Evolutionary conservation across 371 early-diverging fungal species (phyloP), one percentile per base, ranked within the genome.

Genomic region (Lichtheimia ornata): DNA sequence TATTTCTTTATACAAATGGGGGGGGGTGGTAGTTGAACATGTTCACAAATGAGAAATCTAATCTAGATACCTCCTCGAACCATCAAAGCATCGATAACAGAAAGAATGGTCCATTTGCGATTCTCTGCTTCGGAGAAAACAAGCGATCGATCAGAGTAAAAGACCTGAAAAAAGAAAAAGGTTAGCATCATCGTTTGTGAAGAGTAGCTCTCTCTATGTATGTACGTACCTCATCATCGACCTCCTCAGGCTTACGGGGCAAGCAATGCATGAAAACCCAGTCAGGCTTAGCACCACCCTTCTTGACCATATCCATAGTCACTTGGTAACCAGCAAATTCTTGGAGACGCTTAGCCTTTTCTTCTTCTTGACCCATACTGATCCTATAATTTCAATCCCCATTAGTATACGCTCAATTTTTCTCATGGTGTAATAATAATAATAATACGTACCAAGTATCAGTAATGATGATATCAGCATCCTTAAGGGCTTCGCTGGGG

Each of bases 61-160:
- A 22, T 53, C 59, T 73, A 79, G 50, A 83, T 73, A 25, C 81
- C 76, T 51, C 84, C 85, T 51, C 84, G 79, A 44, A 85, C 84
- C 45, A 93, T 62, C 53, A 92, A 76, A 13, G 88, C 81, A 54
- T 91, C 79, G 59, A 95, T 86, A 20, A 94, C 91, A 7, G 97
- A 88, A 72, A 97, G 73, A 56, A 95, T 95, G 9, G 98, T 96
- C 91, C 95, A 96, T 78, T 97, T 96, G 63, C 98, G 88, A 84
- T 97, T 96, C 75, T 97, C 96, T 5, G 97, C 97, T 74, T 98
- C 97, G 60, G 85, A 88, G 84, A 94, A 98, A n/a, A 97, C 97
- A 27, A 96, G 73, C 9, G 96, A 96, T 54, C 91, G 89, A 22
- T 88, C 83, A 25, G 90, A 91, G 71, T 97, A 97, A 72, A 97